Conservation (phyloP, 306 rosid genomes). For the Cajanus cajan region DNA sequence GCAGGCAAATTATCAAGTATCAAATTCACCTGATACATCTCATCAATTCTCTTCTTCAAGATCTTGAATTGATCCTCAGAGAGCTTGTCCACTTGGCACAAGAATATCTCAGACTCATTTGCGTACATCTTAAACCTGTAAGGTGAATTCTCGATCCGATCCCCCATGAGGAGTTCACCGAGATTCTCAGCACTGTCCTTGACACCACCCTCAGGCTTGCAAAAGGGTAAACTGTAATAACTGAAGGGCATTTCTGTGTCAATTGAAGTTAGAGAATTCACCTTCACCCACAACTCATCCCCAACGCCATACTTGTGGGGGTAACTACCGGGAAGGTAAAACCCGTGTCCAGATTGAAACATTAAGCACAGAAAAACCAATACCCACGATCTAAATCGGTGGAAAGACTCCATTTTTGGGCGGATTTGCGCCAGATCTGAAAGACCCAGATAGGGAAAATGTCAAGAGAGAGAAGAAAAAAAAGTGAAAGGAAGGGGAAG, state of each 20-base stretch:
- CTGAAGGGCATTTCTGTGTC: slow-evolving; percentile 91
- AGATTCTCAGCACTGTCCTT: slow-evolving; percentile 96
- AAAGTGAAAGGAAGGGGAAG: background rate
- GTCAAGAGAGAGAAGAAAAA: background rate
- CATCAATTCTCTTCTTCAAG: slow-evolving; percentile 86
- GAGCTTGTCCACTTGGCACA: slow-evolving; percentile 60
- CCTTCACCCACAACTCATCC: slow-evolving; percentile 64
- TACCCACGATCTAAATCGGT: slow-evolving; percentile 51
- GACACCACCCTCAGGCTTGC: slow-evolving; percentile 71
- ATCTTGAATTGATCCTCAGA: slow-evolving; percentile 64
- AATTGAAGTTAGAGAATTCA: slow-evolving; percentile 87
- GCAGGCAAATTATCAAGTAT: slow-evolving; percentile 75
- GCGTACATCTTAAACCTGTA: slow-evolving; percentile 68
- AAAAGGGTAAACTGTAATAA: slow-evolving; percentile 90
- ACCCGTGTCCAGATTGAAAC: slow-evolving; percentile 64
- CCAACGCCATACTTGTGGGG: slow-evolving; percentile 72
- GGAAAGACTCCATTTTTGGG: slow-evolving; percentile 54
- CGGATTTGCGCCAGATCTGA: slow-evolving; percentile 67
- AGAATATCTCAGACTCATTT: slow-evolving; percentile 70
- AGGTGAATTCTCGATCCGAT: slow-evolving; percentile 93
- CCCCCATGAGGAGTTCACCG: slow-evolving; percentile 98
- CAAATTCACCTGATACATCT: slow-evolving; percentile 92
- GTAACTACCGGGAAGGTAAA: slow-evolving; percentile 90
- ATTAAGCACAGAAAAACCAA: slow-evolving; percentile 51
- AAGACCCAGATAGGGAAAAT: slow-evolving; percentile 40